Conservation (phyloP, 306 rosid species). For the Acmispon strigosus region DNA sequence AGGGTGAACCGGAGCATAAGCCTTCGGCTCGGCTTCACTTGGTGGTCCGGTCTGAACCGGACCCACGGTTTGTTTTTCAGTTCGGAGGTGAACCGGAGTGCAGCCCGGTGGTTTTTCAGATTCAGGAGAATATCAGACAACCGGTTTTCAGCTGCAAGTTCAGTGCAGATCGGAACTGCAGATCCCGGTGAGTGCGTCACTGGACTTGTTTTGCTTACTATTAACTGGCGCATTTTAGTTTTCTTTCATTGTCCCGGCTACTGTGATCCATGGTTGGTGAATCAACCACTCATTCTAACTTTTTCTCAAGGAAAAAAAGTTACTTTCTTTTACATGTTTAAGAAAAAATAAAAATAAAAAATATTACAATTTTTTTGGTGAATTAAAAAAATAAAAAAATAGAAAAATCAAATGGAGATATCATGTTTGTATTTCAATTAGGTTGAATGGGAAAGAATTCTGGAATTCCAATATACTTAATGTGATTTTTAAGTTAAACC, state of each 20-base stretch:
- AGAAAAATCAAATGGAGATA: too few relatives aligned
- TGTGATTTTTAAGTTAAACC: too few relatives aligned
- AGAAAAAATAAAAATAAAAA: too few relatives aligned
- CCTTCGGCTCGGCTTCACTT: slow-evolving; percentile 49
- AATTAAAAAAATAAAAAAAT: too few relatives aligned
- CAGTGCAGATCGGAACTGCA: slow-evolving; percentile 79
- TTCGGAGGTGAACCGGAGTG: slow-evolving; percentile 96
- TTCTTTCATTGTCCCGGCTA: not conserved
- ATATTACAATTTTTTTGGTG: too few relatives aligned
- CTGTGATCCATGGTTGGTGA: not conserved
- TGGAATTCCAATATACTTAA: too few relatives aligned
- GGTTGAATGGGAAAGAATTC: too few relatives aligned
- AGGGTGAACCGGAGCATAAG: slow-evolving; percentile 25
- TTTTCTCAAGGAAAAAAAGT: too few relatives aligned
- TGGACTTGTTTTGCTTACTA: not conserved
- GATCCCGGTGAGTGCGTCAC: slow-evolving; percentile 56
- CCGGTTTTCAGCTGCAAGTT: slow-evolving; percentile 94
- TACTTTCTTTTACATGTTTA: too few relatives aligned
- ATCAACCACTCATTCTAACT: not conserved
- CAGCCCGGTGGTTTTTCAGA: slow-evolving; percentile 84
- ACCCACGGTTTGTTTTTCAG: slow-evolving; percentile 81
- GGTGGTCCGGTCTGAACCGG: slow-evolving; percentile 69
- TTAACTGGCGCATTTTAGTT: not conserved
- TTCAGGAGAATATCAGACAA: slow-evolving; percentile 74
- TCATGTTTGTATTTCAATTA: too few relatives aligned